Base-by-base conservation (phyloP, 257 asterid genomes). In the Solanum lignicaule region DNA sequence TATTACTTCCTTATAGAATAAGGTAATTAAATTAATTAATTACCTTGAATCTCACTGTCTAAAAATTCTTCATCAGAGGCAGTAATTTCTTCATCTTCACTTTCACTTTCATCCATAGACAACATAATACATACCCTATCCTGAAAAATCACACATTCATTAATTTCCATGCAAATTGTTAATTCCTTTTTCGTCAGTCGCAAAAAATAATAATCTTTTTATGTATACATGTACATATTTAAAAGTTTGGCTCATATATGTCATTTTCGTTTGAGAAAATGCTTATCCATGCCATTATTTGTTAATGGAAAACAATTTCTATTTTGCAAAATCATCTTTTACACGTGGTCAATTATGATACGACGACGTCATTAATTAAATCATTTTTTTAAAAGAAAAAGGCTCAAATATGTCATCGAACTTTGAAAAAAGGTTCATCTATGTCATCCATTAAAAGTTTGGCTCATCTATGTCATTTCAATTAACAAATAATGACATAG, bases 61-160 rank as follows among this genome's bases (percentile, higher is more conserved):
- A 89, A 62, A 75, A 92, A 91, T 1, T 91, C 94, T 8, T 85
- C 93, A 69, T 86, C 88, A 62, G 88, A 83, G 86, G 89, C 73
- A 69, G 82, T 87, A 7, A 91, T 66, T 66, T 72, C 81, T 2
- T 58, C 92, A 5, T 74, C 91, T 2, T 89, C 90, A 62, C 89
- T 90, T 87, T 83, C 94, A 58, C 92, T 89, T 88, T 87, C 92
- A 25, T 83, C 52, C 41, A 84, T 90, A 83, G 92, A 90, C 33
- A 84, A 87, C 86, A 65, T 71, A 4, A 89, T 90, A 18, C 87
- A 87, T 32, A 66, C 65, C 88, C 94, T 91, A n/a, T 86, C 94
- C 94, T 93, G 82, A 3, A 81, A 41, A 2, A 41, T 15, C 12
- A 25, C 10, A 46, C 39, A 81, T 6, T 13, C 68, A 79, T 69